Base-by-base conservation (phyloP, 148 eudicot genomes). In the Fagopyrum tataricum region DNA sequence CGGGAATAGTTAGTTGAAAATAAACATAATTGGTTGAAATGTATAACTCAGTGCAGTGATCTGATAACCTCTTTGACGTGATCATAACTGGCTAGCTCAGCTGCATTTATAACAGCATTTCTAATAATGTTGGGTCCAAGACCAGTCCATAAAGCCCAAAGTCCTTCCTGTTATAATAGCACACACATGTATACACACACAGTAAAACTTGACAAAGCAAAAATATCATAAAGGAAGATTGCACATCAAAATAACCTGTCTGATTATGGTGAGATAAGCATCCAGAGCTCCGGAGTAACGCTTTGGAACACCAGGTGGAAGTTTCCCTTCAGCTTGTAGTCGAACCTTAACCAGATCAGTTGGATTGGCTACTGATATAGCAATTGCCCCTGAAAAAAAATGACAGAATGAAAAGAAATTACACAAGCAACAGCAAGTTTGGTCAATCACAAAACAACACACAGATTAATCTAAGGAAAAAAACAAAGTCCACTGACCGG, bases 311-410 rank as follows among this genome's bases (percentile, higher is more conserved):
- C 92, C 92, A 75, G 85, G 75, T 39, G 85, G 88, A 78, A 83
- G 67, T 77, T 83, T 86, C 48, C 88, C 90, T 78, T 88, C 92
- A 40, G 90, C 87, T 82, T 88, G 92, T 44, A 88, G 87, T 76
- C 92, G 84, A 73, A 88, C 90, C 77, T 88, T 88, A 24, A 88
- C 92, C 66, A 88, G 87, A 81, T 88, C 90, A 24, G 92, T 88
- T 40, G 92, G 92, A 75, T 84, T 88, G 41, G 92, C 92, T 74
- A 88, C 81, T 46, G 73, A 42, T 74, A 88, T 88, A 70, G 90
- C 92, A 70, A 88, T 78, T 47, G 92, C 88, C 75, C 92, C 92
- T 88, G 80, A 40, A n/a, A 31, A 52, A 44, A 71, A 52, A 53
- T 79, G 11, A 59, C 43, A 59, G 77, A 68, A 44, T 44, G 12